phyloP scores from a whole-genome alignment of 2,329 filamentous ascomycete species.

The Colletotrichum plurivorum region DNA sequence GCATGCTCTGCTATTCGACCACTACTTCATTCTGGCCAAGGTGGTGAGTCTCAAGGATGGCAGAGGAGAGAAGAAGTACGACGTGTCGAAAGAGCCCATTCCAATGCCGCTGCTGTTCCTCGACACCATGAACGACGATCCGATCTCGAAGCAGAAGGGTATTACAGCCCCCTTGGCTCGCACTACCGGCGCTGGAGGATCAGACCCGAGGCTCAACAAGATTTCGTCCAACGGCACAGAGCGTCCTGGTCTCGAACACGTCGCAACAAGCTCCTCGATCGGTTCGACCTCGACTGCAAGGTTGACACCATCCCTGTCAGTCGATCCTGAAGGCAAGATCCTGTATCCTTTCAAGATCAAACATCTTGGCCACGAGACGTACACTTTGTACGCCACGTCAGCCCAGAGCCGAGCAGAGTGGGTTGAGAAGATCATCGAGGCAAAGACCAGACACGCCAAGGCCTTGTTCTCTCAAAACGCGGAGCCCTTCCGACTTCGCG shows the following conservation, averaged over 20 bases:
- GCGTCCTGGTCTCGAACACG: conserved; percentile 75
- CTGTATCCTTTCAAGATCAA: conserved; percentile 96
- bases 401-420: conserved; percentile 85
- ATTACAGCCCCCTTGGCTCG: conserved; percentile 74
- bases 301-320: conserved; percentile 61
- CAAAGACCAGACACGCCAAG: conserved; percentile 93
- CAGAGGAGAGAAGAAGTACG: conserved; percentile 85
- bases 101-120: conserved; percentile 96
- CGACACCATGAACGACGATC: conserved; percentile 92
- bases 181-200: conserved; percentile 73
- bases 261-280: conserved; percentile 76
- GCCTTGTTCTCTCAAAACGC: conserved; percentile 93
- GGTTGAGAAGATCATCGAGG: conserved; percentile 94
- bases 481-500: conserved; percentile 91
- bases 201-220: conserved; percentile 71
- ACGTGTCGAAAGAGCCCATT: conserved; percentile 95
- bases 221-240: conserved; percentile 65
- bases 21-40: conserved; percentile 95
- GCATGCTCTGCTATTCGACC: conserved; percentile 93
- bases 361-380: conserved; percentile 93
- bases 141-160: conserved; percentile 86
- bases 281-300: conserved; percentile 60
- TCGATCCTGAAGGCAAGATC: conserved; percentile 84
- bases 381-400: conserved; percentile 88
- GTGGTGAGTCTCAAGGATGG: conserved; percentile 77